Base-by-base conservation (phyloP, 164 flowering plant genomes). In the Magnolia changhungtana region DNA sequence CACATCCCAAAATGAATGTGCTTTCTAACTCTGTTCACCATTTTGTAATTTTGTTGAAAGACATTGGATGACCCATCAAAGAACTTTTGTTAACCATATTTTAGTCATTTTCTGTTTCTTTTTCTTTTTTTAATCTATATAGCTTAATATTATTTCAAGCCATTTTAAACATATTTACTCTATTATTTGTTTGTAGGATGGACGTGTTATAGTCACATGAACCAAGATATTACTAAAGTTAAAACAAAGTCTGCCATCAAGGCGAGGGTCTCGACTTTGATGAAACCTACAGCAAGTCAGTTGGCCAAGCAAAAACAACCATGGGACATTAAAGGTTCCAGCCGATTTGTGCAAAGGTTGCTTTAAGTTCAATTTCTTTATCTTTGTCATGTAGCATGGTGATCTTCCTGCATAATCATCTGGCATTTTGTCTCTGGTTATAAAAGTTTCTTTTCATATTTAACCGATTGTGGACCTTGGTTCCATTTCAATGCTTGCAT, bases 211-310 rank as follows among this genome's bases (percentile, higher is more conserved):
- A 77, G 83, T 83, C 82, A 86, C 69, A 77, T 75, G 74, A 50
- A 75, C 19, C 66, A 75, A 76, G 87, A 76, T 67, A 76, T 79
- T 55, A 77, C 76, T 69, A 85, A 86, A 68, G 72, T 75, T 49
- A 85, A 85, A 77, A 61, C 71, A 0, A 89, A 81, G 79, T 1
- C 77, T 20, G 37, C 76, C 37, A 80, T 61, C 64, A 90, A 83
- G 78, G 78, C 85, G 4, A 90, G 87, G 85, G 83, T 86, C 78
- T 91, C 98, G 73, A 94, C 98, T 76, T 86, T 93, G 82, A 94
- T 92, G 99, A 94, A 90, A 75, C 98, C 99, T 70, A 96, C 99
- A n/a, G 97, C 94, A 49, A 92, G 99, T 82, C 91, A 88, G 72
- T 76, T 96, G 80, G 99, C 99, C 52, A 96, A 94, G 89, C 97